Evolutionary conservation across 495 filamentous ascomycete genomes (phyloP).

Genomic region (Daldinia vernicosa): DNA sequence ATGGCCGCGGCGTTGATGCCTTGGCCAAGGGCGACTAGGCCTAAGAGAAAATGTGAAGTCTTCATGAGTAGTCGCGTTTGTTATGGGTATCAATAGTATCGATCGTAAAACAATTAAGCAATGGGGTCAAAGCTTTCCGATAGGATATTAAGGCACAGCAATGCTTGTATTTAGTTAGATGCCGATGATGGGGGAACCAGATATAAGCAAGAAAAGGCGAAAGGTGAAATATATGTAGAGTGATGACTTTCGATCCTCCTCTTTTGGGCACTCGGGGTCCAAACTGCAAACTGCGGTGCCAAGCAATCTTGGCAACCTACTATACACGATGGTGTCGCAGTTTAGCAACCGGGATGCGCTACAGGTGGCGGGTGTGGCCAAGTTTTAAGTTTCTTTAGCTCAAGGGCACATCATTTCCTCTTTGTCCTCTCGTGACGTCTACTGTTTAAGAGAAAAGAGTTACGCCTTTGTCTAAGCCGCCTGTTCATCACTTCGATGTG

Average conservation of each 20-base stretch:
- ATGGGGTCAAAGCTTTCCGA: slow-evolving; percentile 3
- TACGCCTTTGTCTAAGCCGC: not conserved
- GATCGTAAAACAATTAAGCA: not conserved
- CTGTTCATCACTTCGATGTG: not conserved
- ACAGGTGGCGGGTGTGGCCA: slow-evolving; percentile 1
- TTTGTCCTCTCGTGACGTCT: slow-evolving; percentile 1
- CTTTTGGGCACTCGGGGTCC: too few species aligned
- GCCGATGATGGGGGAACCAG: not conserved
- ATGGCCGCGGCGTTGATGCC: slow-evolving; percentile 35
- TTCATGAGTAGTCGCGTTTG: slow-evolving; percentile 41
- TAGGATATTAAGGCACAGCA: not conserved
- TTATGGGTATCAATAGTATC: not conserved
- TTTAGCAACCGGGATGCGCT: not conserved
- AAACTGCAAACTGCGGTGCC: not conserved
- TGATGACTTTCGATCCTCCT: not conserved
- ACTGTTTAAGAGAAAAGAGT: not conserved
- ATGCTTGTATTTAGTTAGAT: not conserved
- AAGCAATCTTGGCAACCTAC: not conserved
- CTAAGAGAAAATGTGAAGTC: slow-evolving; percentile 28
- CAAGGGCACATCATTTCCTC: not conserved
- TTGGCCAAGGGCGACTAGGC: slow-evolving; percentile 33
- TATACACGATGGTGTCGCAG: not conserved
- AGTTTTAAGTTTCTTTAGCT: not conserved
- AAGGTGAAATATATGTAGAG: not conserved
- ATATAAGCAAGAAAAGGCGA: not conserved